Conservation (phyloP, 176 grass and related monocot genomes). For the Cenchrus purpureus region DNA sequence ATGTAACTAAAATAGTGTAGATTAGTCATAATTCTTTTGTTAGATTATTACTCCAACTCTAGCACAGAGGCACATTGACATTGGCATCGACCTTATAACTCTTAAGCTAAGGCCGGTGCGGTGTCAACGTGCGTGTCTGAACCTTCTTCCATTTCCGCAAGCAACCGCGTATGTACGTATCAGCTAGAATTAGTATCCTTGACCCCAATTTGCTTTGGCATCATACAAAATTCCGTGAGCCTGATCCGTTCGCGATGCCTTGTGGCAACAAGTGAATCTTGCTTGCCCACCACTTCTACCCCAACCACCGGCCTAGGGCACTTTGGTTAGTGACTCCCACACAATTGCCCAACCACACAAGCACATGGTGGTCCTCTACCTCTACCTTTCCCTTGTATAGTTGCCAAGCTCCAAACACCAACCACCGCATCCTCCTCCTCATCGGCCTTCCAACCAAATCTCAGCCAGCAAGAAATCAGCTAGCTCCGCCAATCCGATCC, state of each 20-base stretch:
- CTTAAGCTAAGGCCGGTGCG: background rate
- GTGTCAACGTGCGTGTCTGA: background rate
- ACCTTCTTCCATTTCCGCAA: background rate
- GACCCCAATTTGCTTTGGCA: background rate
- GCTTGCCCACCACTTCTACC: conserved; percentile 45
- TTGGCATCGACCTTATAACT: too few relatives aligned
- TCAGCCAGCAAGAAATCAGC: background rate
- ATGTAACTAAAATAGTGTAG: too few relatives aligned
- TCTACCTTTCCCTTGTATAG: background rate
- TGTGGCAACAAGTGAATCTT: conserved; percentile 3
- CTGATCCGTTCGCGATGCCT: background rate
- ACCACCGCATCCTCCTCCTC: conserved; percentile 9
- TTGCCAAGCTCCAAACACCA: conserved; percentile 29
- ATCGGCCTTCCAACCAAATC: conserved; percentile 2
- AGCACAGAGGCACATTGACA: too few relatives aligned
- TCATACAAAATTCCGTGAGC: background rate
- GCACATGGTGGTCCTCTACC: background rate
- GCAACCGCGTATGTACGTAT: background rate
- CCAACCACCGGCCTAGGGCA: background rate
- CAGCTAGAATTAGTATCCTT: background rate
- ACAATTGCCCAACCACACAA: conserved; percentile 49
- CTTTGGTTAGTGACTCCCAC: conserved; percentile 44
- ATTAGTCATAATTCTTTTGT: too few relatives aligned
- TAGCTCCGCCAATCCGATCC: background rate
- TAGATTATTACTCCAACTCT: too few relatives aligned